phyloP scores from a whole-genome alignment of 345 rosid species.

The Eucalyptus sp. region DNA sequence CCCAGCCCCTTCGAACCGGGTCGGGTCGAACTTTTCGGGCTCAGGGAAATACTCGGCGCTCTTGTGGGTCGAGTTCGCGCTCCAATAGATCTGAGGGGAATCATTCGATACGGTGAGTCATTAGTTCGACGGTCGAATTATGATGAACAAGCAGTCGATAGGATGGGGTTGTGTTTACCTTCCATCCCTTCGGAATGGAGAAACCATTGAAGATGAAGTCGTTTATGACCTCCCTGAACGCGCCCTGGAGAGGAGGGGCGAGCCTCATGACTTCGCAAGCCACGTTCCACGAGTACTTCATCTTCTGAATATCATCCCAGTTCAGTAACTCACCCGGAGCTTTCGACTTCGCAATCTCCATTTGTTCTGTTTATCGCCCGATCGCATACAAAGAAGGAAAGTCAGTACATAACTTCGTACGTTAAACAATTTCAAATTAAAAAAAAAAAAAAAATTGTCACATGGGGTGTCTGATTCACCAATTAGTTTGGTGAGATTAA shows the following conservation, averaged over 20 bases:
- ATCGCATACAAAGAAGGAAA: background rate
- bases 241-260: slow-evolving; percentile 31
- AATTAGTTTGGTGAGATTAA: background rate
- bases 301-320: slow-evolving; percentile 35
- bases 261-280: slow-evolving; percentile 42
- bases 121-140: background rate
- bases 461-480: background rate
- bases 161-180: background rate
- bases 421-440: background rate
- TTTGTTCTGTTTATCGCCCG: slow-evolving; percentile 14
- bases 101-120: background rate
- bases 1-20: slow-evolving; percentile 26
- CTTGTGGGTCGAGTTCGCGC: slow-evolving; percentile 26
- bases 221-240: slow-evolving; percentile 23
- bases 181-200: slow-evolving; percentile 40
- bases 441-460: background rate
- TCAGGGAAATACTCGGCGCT: slow-evolving; percentile 19
- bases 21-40: slow-evolving; percentile 28
- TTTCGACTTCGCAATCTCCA: slow-evolving; percentile 18
- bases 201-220: slow-evolving; percentile 22
- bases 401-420: background rate
- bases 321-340: slow-evolving; percentile 11
- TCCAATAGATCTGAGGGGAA: slow-evolving; percentile 14
- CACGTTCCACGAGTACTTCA: slow-evolving; percentile 43
- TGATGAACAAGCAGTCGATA: background rate